Evolutionary conservation across 208 protist genomes (phyloP).

Genomic region (Trypanosoma melophagium): DNA sequence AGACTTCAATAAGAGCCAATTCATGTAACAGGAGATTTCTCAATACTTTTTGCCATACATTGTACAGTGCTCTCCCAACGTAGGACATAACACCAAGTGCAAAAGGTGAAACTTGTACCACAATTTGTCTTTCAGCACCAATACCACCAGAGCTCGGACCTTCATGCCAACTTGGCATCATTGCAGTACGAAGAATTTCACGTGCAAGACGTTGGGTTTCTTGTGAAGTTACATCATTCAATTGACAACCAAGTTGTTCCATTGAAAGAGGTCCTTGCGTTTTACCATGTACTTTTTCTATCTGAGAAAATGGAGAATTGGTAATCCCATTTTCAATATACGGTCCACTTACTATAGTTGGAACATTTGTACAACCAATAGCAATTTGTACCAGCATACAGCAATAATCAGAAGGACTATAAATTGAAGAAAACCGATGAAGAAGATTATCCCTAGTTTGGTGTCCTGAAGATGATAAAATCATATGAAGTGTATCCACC

Average conservation of each 20-base stretch:
- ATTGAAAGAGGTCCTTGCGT: conserved; percentile 41
- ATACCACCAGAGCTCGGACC: conserved; percentile 23
- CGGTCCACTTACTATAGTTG: conserved; percentile 26
- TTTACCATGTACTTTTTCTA: conserved; percentile 16
- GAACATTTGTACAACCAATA: conserved; percentile 39
- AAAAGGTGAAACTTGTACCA: conserved; percentile 75
- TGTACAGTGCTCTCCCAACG: conserved; percentile 64
- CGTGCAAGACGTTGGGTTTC: conserved; percentile 60
- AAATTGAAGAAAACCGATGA: conserved; percentile 68
- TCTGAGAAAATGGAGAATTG: conserved; percentile 25
- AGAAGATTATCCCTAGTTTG: conserved; percentile 64
- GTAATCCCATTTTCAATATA: conserved; percentile 30
- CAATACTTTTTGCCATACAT: conserved; percentile 63
- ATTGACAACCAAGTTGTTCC: conserved; percentile 47
- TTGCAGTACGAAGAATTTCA: conserved; percentile 61
- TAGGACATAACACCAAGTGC: conserved; percentile 54
- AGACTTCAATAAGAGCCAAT: conserved; percentile 28
- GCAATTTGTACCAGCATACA: conserved; percentile 91
- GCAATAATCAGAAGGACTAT: conserved; percentile 71
- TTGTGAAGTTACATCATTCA: conserved; percentile 42
- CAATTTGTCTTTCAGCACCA: conserved; percentile 37
- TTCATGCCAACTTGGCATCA: conserved; percentile 50
- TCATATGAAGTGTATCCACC: conserved; percentile 84
- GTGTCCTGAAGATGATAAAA: conserved; percentile 48
- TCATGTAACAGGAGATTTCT: conserved; percentile 33